Conservation (phyloP, 2,329 filamentous ascomycete species). For the Penicillium sp. region DNA sequence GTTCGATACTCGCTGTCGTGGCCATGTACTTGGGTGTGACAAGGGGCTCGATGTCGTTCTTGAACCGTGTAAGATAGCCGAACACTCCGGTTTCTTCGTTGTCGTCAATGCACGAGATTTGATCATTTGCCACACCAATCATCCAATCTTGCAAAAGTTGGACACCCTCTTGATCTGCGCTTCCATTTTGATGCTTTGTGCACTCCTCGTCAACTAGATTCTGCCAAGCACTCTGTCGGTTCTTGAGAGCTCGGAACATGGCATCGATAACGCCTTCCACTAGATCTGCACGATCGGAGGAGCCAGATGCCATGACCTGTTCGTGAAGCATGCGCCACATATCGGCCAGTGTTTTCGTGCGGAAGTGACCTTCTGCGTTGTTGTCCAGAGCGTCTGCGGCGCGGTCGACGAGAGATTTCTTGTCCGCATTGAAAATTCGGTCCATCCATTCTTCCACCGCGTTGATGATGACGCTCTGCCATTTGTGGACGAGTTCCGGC, state of each 20-base stretch:
- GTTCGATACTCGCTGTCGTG: constrained; percentile 69
- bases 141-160: constrained; percentile 85
- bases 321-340: constrained; percentile 98
- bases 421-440: constrained; percentile 81
- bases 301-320: constrained; percentile 81
- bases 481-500: constrained; percentile 86
- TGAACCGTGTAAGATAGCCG: constrained; percentile 85
- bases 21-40: constrained; percentile 78
- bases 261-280: constrained; percentile 93
- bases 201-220: constrained; percentile 85
- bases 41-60: constrained; percentile 76
- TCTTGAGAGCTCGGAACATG: constrained; percentile 86
- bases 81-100: constrained; percentile 71
- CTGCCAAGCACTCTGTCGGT: constrained; percentile 83
- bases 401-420: constrained; percentile 76
- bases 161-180: constrained; percentile 64
- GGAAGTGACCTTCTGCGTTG: constrained; percentile 86
- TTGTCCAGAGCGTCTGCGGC: constrained; percentile 79
- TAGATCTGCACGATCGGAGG: constrained; percentile 84
- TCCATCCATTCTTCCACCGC: constrained; percentile 98
- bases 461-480: constrained; percentile 91
- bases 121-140: constrained; percentile 94
- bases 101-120: constrained; percentile 97
- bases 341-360: constrained; percentile 87
- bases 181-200: constrained; percentile 64